Base-by-base conservation (phyloP, 176 grass and related monocot genomes). In the Saccharum officinarum region DNA sequence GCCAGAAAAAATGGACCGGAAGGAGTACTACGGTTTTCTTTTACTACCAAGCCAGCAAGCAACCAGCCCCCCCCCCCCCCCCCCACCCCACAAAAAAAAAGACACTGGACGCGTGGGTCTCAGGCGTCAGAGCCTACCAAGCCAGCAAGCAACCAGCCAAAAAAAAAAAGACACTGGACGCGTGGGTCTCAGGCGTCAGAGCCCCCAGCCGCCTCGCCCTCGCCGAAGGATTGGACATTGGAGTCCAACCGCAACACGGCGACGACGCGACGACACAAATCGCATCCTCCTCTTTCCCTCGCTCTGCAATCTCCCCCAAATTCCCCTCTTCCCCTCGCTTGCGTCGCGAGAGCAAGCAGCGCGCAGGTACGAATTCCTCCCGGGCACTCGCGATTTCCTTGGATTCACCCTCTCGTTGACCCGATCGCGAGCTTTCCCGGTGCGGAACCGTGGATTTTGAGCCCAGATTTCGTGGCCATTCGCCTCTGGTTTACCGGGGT, bases 391-490 rank as follows among this genome's bases (percentile, higher is more conserved):
- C 45, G 14, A 31, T 77, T 84, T 14, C 73, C 20, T 17, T 33
- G 7, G 45, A 77, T 77, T 77, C 46, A 37, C 2, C 34, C 5
- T 14, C 20, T 18, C 3, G 9, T 63, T 37, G 6, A 25, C 73
- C 63, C 23, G 34, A 85, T 69, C 63, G 63, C n/a, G 4, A 55
- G 46, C 33, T 79, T 37, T 6, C 14, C 26, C 34, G 23, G 10
- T 2, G 76, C 54, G 46, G 71, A 72, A 70, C 77, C 61, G 18
- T 15, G 10, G 77, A 62, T 45, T 89, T 87, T 79, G 64, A 78
- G 76, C 85, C 82, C 76, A 69, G 80, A 90, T 82, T 82, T 73
- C 46, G 18, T 49, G 40, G 4, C 52, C 38, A 67, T 44, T 38
- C 65, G 28, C 36, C 15, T 26, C 18, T 9, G 18, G 15, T 71